phyloP scores from a whole-genome alignment of 768 basidiomycete genomes.

The Cyclocybe aegerita region DNA sequence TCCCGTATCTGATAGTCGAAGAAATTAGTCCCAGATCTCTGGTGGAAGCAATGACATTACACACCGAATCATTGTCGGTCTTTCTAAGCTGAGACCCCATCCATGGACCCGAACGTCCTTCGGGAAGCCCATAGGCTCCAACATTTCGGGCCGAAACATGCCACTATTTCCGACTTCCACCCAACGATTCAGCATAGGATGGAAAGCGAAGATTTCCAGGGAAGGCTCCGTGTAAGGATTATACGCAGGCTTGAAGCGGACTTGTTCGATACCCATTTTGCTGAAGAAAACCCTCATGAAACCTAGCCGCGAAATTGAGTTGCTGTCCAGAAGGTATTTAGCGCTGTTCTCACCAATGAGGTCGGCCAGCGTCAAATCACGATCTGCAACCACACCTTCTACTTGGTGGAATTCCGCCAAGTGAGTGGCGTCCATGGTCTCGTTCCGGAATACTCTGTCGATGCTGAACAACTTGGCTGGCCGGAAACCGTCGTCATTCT shows the following conservation, averaged over 20 bases:
- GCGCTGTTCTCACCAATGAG: conserved; percentile 69
- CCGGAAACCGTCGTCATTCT: conserved; percentile 71
- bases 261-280: conserved; percentile 93
- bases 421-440: conserved; percentile 98
- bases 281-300: conserved; percentile 99
- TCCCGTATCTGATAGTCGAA: conserved; percentile 77
- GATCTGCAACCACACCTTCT: conserved; percentile 98
- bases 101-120: conserved; percentile 95
- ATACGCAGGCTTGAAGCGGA: conserved; percentile 98
- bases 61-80: conserved; percentile 98
- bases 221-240: conserved; percentile 99
- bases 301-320: conserved; percentile 42
- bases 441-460: conserved; percentile 97
- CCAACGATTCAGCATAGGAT: conserved; percentile 90
- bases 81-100: conserved; percentile 92
- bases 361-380: conserved; percentile 88
- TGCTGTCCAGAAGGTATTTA: not conserved
- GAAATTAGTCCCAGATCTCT: not conserved
- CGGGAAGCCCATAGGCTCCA: conserved; percentile 98
- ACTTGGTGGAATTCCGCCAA: conserved; percentile 99
- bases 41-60: conserved; percentile 19
- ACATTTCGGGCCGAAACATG: conserved; percentile 99
- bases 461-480: conserved; percentile 96
- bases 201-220: conserved; percentile 98
- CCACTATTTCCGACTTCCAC: conserved; percentile 99